Percentiles rank a stretch among this genome's conserved stretches.
These are phyloP conservation scores for Gossypium davidsonii DNA, from an alignment of 441 rosid species.

Conservation along the genomic window DNA sequence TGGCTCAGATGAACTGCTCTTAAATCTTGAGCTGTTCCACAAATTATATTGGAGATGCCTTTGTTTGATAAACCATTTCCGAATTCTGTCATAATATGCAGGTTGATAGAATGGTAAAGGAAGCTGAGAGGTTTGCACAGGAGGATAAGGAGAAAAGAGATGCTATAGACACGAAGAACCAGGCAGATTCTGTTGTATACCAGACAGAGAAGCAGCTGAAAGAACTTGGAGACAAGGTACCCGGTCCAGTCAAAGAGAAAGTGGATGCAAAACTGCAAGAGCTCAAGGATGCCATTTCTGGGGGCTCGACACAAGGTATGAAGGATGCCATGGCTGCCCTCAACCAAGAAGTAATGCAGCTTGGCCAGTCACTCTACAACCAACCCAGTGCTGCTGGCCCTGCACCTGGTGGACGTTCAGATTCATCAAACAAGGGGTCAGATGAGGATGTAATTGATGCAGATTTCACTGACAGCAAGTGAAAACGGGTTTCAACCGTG, in stretches of 20 bases:
- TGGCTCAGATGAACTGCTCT: neutral
- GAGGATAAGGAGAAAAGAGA: slow-evolving; percentile 92
- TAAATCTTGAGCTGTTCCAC: neutral
- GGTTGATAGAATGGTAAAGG: slow-evolving; percentile 82
- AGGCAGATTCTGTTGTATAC: slow-evolving; percentile 73
- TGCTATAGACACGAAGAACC: slow-evolving; percentile 88
- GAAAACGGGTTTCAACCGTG: slow-evolving; percentile 12
- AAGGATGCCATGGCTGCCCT: slow-evolving; percentile 83
- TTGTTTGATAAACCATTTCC: neutral
- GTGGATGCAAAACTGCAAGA: slow-evolving; percentile 74
- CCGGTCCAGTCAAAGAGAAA: slow-evolving; percentile 67
- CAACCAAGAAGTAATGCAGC: slow-evolving; percentile 86
- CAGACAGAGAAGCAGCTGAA: slow-evolving; percentile 87
- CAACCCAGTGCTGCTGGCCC: slow-evolving; percentile 69
- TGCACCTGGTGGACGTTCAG: slow-evolving; percentile 51
- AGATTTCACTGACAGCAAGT: slow-evolving; percentile 74
- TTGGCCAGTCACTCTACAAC: slow-evolving; percentile 82
- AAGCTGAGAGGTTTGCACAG: slow-evolving; percentile 71
- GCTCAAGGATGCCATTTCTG: slow-evolving; percentile 62
- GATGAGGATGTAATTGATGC: slow-evolving; percentile 89
- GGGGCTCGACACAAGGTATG: slow-evolving; percentile 57
- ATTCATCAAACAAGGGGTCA: slow-evolving; percentile 48
- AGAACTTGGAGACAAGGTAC: slow-evolving; percentile 77
- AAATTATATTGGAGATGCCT: neutral
- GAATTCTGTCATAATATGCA: slow-evolving; percentile 17